A percentile compares a stretch with the other conserved stretches of the same genome.
Conservation (phyloP, 2,329 filamentous ascomycete species). For the Exophiala spinifera region DNA sequence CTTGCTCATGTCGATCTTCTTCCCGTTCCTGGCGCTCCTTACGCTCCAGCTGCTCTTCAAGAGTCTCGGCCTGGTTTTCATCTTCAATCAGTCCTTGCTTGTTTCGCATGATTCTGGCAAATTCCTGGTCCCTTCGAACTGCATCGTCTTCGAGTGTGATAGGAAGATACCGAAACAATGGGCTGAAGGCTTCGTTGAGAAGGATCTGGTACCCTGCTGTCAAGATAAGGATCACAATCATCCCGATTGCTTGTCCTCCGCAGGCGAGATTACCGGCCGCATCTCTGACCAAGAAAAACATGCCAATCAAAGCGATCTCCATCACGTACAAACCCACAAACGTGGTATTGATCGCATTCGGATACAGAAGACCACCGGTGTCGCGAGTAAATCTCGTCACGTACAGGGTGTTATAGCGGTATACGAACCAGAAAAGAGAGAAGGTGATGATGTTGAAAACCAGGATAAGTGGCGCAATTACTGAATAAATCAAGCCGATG, state of each 20-base stretch:
- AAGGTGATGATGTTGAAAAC: slow-evolving; percentile 94
- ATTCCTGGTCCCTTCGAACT: slow-evolving; percentile 83
- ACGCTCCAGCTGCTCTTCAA: slow-evolving; percentile 47
- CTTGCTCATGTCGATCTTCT: slow-evolving; percentile 42
- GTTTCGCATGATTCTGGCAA: slow-evolving; percentile 71
- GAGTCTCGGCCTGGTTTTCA: slow-evolving; percentile 46
- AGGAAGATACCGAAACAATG: slow-evolving; percentile 82
- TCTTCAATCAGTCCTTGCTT: slow-evolving; percentile 63
- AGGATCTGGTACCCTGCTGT: slow-evolving; percentile 76
- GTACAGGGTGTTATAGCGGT: slow-evolving; percentile 94
- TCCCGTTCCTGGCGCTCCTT: slow-evolving; percentile 41
- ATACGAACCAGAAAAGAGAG: slow-evolving; percentile 84
- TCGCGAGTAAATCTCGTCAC: slow-evolving; percentile 86
- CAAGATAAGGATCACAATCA: slow-evolving; percentile 70
- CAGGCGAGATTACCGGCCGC: slow-evolving; percentile 56
- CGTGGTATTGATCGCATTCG: slow-evolving; percentile 87
- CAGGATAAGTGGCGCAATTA: slow-evolving; percentile 85
- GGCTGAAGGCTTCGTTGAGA: slow-evolving; percentile 78
- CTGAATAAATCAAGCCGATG: slow-evolving; percentile 83
- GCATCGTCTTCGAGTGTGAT: slow-evolving; percentile 96
- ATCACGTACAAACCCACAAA: slow-evolving; percentile 95
- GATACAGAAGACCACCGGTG: slow-evolving; percentile 89
- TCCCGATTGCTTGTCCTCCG: slow-evolving; percentile 73
- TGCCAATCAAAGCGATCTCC: slow-evolving; percentile 82
- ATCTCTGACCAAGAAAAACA: slow-evolving; percentile 77